Evolutionary conservation across 176 grass and related monocot genomes (phyloP).

Genomic region (Triticum aestivum): IWGSC_CS_RefSeq_v2.1 NC_057806.1:452000633-452001132

Average conservation of each 20-base stretch:
- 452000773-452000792: slow-evolving; percentile 93
- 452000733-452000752: slow-evolving; percentile 81
- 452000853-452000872: slow-evolving; percentile 82
- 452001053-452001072: neutral
- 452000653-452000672: slow-evolving; percentile 29
- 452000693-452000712: neutral
- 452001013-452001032: neutral
- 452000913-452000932: slow-evolving; percentile 92
- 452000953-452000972: slow-evolving; percentile 25
- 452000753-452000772: slow-evolving; percentile 76
- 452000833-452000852: slow-evolving; percentile 74
- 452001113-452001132: slow-evolving; percentile 20
- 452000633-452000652: slow-evolving; percentile 82
- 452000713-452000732: slow-evolving; percentile 62
- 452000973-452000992: slow-evolving; percentile 14
- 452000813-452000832: slow-evolving; percentile 67
- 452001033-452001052: neutral
- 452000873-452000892: slow-evolving; percentile 95
- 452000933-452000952: slow-evolving; percentile 94
- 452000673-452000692: slow-evolving; percentile 6
- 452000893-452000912: slow-evolving; percentile 89
- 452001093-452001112: neutral
- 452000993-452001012: neutral
- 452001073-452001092: neutral
- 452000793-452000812: slow-evolving; percentile 69